phyloP scores from a whole-genome alignment of 176 grass and related monocot genomes.

The Zoysia pacifica region DNA sequence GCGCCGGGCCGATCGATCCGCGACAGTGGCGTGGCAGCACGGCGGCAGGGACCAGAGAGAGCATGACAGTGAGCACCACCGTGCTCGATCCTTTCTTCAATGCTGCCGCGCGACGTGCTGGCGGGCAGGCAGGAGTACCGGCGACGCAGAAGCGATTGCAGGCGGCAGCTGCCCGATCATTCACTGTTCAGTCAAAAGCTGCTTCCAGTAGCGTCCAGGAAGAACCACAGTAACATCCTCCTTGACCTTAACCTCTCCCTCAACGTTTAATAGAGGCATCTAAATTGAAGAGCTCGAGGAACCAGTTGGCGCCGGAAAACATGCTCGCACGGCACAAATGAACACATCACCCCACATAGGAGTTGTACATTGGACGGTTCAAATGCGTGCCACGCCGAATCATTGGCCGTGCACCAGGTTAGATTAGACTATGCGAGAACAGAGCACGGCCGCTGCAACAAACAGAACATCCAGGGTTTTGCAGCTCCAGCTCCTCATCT shows the following conservation, averaged over 20 bases:
- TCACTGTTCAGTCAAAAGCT: constrained; percentile 29
- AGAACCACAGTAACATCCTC: not conserved
- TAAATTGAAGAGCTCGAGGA: not conserved
- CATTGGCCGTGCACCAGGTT: not conserved
- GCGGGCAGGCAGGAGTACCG: not conserved
- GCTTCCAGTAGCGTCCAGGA: not conserved
- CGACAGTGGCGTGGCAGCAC: not conserved
- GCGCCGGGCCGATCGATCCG: not conserved
- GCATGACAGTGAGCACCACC: not conserved
- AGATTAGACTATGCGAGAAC: too few species aligned
- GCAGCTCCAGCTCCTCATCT: not conserved
- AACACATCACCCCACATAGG: too few species aligned
- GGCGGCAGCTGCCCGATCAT: not conserved
- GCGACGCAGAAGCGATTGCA: too few species aligned
- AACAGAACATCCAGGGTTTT: not conserved
- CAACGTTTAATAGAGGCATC: not conserved
- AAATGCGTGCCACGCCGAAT: not conserved
- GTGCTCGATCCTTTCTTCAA: not conserved
- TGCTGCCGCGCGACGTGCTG: not conserved
- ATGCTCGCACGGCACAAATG: too few species aligned
- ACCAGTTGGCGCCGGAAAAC: too few species aligned
- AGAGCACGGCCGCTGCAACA: not conserved
- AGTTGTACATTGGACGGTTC: not conserved
- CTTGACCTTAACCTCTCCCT: not conserved
- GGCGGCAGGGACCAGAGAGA: not conserved